Base-by-base conservation (phyloP, 2,329 filamentous ascomycete genomes). In the Venturia pyrina region DNA sequence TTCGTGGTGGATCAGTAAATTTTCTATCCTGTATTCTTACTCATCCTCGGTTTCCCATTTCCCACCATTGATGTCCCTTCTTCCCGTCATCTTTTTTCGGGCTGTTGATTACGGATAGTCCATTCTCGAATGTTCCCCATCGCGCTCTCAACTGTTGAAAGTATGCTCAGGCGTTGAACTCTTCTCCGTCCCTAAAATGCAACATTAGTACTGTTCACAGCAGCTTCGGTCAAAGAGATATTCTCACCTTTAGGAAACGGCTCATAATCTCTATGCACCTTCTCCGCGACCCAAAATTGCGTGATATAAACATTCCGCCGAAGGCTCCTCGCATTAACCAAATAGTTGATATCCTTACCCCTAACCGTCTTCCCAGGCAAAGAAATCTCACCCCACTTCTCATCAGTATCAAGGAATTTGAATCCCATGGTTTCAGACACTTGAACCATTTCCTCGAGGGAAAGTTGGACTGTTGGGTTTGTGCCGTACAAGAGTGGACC, bases 261-360 rank as follows among this genome's bases (percentile, higher is more conserved):
- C 19, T 40, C 40, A 57, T 59, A 65, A 44, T 57, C 53, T 46
- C 48, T 65, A 37, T 48, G 34, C 13, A 40, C 46, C 64, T 66
- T 66, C 37, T 44, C 44, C 28, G 65, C 65, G 17, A 65, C 65
- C 41, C 41, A 66, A 32, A 65, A 46, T 44, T 66, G 65, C 40
- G 62, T 44, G 1, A n/a, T 1, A 46, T 66, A 66, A 24, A 53
- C 17, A 59, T 66, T 63, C 43, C 21, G 40, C n/a, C 60, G 24
- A n/a, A 66, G 13, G 24, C 37, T 21, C 40, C 53, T 37, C 28
- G 1, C 24, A 28, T 66, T 57, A 15, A 43, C 66, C 28, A 53
- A 32, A 66, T 66, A 66, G 32, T 46, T 41, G 24, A 59, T 34
- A 17, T 65, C 65, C 34, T 40, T 57, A 21, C 46, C n/a, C 28